Evolutionary conservation across 2,329 filamentous ascomycete species (phyloP).

Genomic region (Coleophoma cylindrospora): DNA sequence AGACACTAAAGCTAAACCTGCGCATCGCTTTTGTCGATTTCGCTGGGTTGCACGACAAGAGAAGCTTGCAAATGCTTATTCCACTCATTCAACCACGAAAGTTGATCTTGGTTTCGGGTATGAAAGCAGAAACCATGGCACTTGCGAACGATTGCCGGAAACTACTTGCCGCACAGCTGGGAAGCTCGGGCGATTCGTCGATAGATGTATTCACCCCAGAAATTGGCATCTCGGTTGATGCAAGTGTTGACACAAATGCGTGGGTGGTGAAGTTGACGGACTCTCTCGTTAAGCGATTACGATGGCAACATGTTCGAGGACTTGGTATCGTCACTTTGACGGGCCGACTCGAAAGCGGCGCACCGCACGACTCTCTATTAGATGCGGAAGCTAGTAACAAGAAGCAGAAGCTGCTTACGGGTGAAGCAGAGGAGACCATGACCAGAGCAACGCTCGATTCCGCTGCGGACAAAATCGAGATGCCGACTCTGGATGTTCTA

Average conservation of each 20-base stretch:
- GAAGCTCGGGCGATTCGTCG: constrained; percentile 38
- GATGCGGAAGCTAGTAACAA: constrained; percentile 37
- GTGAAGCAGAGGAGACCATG: constrained; percentile 31
- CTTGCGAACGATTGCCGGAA: constrained; percentile 78
- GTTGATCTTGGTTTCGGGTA: constrained; percentile 84
- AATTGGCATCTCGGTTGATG: constrained; percentile 72
- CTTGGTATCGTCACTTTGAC: constrained; percentile 91
- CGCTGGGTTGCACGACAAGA: constrained; percentile 85
- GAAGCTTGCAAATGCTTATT: constrained; percentile 90
- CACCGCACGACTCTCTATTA: constrained; percentile 31
- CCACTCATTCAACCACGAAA: constrained; percentile 92
- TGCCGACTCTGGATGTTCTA: constrained; percentile 38
- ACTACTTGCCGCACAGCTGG: constrained; percentile 45
- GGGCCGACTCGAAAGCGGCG: constrained; percentile 57
- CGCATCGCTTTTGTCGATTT: constrained; percentile 88
- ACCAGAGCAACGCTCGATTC: constrained; percentile 12
- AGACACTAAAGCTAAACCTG: constrained; percentile 63
- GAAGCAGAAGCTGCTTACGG: constrained; percentile 36
- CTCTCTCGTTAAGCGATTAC: constrained; percentile 75
- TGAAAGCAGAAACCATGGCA: constrained; percentile 68
- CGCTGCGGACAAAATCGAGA: constrained; percentile 10
- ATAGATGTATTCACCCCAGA: constrained; percentile 76
- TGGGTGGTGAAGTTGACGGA: constrained; percentile 93
- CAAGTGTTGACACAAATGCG: constrained; percentile 94
- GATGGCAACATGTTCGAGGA: constrained; percentile 91